phyloP scores from a whole-genome alignment of 768 basidiomycete genomes.

The Thelephora aurantiotincta region DNA sequence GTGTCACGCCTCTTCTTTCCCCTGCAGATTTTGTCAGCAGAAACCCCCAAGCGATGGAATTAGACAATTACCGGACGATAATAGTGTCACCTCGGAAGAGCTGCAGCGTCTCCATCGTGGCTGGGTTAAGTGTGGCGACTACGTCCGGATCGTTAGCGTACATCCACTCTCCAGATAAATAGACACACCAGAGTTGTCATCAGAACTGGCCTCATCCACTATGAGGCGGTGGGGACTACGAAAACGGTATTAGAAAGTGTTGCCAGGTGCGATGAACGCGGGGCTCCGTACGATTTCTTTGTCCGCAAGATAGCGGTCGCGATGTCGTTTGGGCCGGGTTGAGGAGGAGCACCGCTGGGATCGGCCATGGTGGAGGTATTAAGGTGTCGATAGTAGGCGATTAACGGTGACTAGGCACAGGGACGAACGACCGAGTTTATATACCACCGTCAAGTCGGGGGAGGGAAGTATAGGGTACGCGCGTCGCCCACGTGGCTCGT shows the following conservation, averaged over 20 bases:
- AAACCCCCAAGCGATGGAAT: neutral
- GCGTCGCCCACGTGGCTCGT: neutral
- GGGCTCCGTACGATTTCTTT: slow-evolving; percentile 83
- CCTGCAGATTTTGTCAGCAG: slow-evolving; percentile 22
- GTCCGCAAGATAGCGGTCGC: slow-evolving; percentile 92
- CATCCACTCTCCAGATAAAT: neutral
- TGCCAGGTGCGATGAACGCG: slow-evolving; percentile 8
- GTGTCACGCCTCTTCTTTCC: slow-evolving; percentile 98
- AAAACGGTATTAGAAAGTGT: slow-evolving; percentile 10
- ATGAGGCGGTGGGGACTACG: slow-evolving; percentile 90
- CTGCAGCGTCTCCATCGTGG: slow-evolving; percentile 87
- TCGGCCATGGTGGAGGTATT: slow-evolving; percentile 40
- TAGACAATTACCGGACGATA: slow-evolving; percentile 58
- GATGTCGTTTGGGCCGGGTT: slow-evolving; percentile 77
- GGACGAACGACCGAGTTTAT: too few relatives aligned
- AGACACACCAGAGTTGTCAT: slow-evolving; percentile 88
- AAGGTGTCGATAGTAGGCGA: neutral
- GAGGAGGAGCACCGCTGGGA: slow-evolving; percentile 71
- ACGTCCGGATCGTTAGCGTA: slow-evolving; percentile 1
- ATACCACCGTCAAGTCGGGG: neutral
- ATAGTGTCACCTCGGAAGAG: slow-evolving; percentile 97
- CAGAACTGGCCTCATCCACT: slow-evolving; percentile 85
- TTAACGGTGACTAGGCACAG: too few relatives aligned
- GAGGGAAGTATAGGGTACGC: neutral
- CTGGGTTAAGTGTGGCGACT: slow-evolving; percentile 93